Conservation (phyloP, 805 yeast species). For the Ogataea minuta region DNA sequence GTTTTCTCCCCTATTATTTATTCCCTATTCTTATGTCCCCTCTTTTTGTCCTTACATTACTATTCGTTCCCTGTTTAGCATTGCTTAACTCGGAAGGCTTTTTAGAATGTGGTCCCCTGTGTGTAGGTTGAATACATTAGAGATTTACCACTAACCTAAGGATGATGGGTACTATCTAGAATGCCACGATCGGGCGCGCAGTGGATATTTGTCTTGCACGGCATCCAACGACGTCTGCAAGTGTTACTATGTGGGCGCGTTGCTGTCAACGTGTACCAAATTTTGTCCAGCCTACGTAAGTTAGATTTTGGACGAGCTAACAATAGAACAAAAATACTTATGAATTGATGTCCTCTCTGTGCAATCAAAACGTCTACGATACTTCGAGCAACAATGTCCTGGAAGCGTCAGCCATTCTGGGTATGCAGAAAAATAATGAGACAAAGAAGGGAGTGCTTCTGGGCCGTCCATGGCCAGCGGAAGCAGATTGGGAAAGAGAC, state of each 20-base stretch:
- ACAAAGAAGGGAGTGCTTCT: constrained; percentile 8
- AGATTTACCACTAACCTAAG: constrained; percentile 11
- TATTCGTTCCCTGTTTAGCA: background rate
- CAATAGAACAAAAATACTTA: constrained; percentile 22
- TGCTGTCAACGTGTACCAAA: constrained; percentile 23
- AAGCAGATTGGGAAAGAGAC: constrained; percentile 23
- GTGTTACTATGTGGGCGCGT: constrained; percentile 29
- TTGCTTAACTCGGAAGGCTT: constrained; percentile 19
- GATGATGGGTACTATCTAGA: constrained; percentile 25
- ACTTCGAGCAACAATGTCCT: constrained; percentile 9
- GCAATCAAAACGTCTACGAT: constrained; percentile 21
- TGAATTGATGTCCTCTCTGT: constrained; percentile 21
- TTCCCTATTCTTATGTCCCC: background rate
- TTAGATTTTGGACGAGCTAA: constrained; percentile 1
- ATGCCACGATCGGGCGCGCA: constrained; percentile 25
- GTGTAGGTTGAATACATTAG: constrained; percentile 15
- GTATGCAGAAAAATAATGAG: constrained; percentile 4
- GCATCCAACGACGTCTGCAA: constrained; percentile 25
- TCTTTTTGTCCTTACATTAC: background rate
- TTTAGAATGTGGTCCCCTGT: constrained; percentile 24
- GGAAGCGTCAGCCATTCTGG: constrained; percentile 6
- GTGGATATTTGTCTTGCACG: constrained; percentile 21
- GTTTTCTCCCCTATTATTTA: constrained; percentile 1
- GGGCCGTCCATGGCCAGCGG: constrained; percentile 21
- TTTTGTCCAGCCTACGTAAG: constrained; percentile 27